phyloP scores from a whole-genome alignment of 805 yeast genomes.

The Candida ipomoeae region DNA sequence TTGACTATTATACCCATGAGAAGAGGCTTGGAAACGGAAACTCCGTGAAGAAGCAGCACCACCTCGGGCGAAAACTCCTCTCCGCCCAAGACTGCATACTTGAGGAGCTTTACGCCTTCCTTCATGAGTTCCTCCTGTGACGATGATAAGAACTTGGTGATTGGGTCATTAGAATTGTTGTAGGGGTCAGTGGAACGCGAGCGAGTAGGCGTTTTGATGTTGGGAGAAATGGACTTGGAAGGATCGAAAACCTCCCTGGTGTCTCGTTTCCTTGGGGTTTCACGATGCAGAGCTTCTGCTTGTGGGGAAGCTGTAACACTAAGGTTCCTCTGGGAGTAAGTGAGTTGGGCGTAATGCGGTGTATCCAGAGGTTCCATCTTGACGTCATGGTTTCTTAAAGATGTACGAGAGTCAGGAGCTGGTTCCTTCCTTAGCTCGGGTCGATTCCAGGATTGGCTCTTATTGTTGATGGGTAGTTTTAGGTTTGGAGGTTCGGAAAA shows the following conservation, averaged over 20 bases:
- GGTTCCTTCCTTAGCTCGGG: not conserved
- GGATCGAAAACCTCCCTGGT: not conserved
- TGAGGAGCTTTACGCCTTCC: conserved; percentile 37
- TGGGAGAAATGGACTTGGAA: not conserved
- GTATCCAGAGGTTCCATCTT: not conserved
- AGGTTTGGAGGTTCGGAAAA: conserved; percentile 1
- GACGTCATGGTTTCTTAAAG: not conserved
- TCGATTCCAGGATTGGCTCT: not conserved
- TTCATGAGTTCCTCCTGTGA: conserved; percentile 23
- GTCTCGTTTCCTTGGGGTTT: not conserved
- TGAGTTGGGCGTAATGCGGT: conserved; percentile 15
- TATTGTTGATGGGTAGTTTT: not conserved
- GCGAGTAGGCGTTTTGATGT: not conserved
- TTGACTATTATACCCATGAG: conserved; percentile 31
- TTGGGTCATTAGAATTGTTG: conserved; percentile 28
- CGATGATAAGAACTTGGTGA: conserved; percentile 34
- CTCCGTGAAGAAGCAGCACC: conserved; percentile 19
- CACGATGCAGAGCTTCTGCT: not conserved
- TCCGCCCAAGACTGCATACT: conserved; percentile 34
- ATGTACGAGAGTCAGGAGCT: not conserved
- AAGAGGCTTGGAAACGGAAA: conserved; percentile 29
- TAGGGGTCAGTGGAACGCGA: not conserved
- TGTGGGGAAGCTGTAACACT: not conserved
- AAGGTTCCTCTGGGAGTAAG: conserved; percentile 9
- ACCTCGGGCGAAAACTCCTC: conserved; percentile 30